Conservation (phyloP, 371 early-diverging fungal genomes). For the Zychaea mexicana region DNA sequence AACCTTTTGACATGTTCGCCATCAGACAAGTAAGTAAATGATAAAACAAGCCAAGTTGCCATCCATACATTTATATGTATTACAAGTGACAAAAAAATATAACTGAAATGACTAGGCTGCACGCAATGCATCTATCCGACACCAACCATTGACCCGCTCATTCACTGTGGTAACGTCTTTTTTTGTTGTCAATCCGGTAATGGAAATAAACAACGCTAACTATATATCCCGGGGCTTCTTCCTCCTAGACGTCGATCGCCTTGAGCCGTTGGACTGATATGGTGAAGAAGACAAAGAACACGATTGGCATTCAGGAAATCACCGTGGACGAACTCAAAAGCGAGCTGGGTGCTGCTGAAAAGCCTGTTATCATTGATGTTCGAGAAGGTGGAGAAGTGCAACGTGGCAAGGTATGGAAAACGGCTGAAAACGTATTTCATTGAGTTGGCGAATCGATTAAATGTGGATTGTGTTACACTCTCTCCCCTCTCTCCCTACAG, state of each 20-base stretch:
- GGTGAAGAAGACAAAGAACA: constrained; percentile 18
- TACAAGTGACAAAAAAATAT: background rate
- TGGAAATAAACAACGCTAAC: too few species aligned
- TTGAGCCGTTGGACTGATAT: constrained; percentile 30
- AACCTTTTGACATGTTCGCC: background rate
- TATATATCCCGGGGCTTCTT: background rate
- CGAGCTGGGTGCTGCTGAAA: constrained; percentile 12
- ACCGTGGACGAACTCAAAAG: constrained; percentile 14
- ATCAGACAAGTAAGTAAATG: constrained; percentile 4
- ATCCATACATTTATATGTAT: background rate
- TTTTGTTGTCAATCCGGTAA: background rate
- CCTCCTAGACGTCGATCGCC: constrained; percentile 3
- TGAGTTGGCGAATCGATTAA: too few species aligned
- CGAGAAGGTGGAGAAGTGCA: constrained; percentile 25
- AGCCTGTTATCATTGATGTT: constrained; percentile 30
- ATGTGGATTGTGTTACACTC: too few species aligned
- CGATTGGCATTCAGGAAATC: constrained; percentile 20
- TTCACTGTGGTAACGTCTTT: background rate
- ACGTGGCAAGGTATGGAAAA: constrained; percentile 23
- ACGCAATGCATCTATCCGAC: background rate
- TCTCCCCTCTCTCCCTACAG: too few species aligned
- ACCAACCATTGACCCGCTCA: background rate
- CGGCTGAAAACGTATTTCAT: background rate
- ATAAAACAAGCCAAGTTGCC: background rate
- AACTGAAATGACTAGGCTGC: background rate